A percentile compares a stretch with the other conserved stretches of the same genome.
These are phyloP conservation scores for Wallacemonas sp. DNA, from an alignment of 208 protist genomes.

Conservation along the genomic window DNA sequence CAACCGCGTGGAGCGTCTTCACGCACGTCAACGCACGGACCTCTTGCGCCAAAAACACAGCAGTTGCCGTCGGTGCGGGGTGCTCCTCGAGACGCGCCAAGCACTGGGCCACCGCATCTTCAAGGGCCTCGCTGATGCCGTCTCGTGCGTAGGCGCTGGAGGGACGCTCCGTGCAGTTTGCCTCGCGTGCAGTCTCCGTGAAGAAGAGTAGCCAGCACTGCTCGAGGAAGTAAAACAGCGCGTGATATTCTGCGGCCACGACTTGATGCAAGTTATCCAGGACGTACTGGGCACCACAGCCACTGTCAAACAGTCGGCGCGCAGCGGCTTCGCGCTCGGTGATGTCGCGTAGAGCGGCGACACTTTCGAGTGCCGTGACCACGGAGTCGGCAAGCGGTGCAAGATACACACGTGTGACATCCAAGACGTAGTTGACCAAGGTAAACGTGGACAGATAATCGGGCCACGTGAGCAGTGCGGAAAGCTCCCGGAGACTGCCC, in stretches of 20 bases:
- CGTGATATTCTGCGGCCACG: conserved; percentile 46
- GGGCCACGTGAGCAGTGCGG: background rate
- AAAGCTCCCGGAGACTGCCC: too few species aligned
- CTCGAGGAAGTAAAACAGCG: conserved; percentile 43
- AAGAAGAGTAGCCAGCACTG: conserved; percentile 62
- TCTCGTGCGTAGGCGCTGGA: conserved; percentile 32
- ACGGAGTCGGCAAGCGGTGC: conserved; percentile 28
- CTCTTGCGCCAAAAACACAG: conserved; percentile 44
- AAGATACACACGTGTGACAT: conserved; percentile 15
- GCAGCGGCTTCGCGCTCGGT: conserved; percentile 16
- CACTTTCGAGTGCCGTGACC: conserved; percentile 13
- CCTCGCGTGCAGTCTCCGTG: conserved; percentile 12
- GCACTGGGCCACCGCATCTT: background rate
- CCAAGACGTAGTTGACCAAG: conserved; percentile 30
- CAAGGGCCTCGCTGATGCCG: conserved; percentile 9
- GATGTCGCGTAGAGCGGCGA: background rate
- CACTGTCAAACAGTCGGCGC: conserved; percentile 2
- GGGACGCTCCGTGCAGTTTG: conserved; percentile 23
- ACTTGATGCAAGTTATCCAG: conserved; percentile 68
- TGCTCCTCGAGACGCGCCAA: too few species aligned
- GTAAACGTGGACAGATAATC: conserved; percentile 28
- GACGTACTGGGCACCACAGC: conserved; percentile 43
- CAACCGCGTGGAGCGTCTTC: conserved; percentile 42
- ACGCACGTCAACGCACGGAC: conserved; percentile 46
- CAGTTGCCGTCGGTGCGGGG: background rate